Conservation (phyloP, 345 rosid species). For the Euphorbia tirucalli region DNA sequence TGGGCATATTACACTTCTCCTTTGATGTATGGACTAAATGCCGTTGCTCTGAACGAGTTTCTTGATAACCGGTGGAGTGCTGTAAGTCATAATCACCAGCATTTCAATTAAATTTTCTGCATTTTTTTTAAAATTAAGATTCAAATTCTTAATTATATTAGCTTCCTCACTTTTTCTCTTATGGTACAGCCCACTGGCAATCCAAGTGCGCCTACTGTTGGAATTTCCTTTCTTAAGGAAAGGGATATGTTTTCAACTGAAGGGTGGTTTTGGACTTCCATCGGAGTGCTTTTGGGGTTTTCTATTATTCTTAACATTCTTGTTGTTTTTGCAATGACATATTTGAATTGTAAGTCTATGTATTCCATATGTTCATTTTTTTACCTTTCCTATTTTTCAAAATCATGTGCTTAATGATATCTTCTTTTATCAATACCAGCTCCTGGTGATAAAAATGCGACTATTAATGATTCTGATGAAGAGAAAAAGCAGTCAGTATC, state of each 20-base stretch:
- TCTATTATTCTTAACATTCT: slow-evolving; percentile 19
- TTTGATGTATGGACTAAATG: slow-evolving; percentile 29
- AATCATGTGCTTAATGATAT: neutral
- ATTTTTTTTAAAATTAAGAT: too few species aligned
- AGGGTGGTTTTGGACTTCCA: slow-evolving; percentile 19
- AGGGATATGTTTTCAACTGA: slow-evolving; percentile 19
- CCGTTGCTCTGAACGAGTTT: slow-evolving; percentile 23
- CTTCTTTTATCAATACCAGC: slow-evolving; percentile 13
- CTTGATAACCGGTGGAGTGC: slow-evolving; percentile 22
- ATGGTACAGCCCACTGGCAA: slow-evolving; percentile 17
- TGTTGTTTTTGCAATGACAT: slow-evolving; percentile 17
- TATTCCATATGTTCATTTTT: neutral
- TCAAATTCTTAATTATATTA: neutral
- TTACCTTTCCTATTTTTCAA: neutral
- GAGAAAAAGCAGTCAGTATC: neutral
- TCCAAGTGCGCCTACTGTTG: slow-evolving; percentile 14
- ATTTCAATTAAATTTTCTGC: neutral
- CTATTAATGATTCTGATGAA: neutral
- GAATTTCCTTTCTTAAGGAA: slow-evolving; percentile 15
- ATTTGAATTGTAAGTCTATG: slow-evolving; percentile 15
- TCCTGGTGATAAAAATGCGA: slow-evolving; percentile 6
- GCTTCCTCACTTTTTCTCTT: neutral
- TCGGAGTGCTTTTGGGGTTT: slow-evolving; percentile 11
- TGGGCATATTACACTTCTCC: slow-evolving; percentile 32
- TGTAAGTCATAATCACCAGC: slow-evolving; percentile 8